phyloP scores from a whole-genome alignment of 495 filamentous ascomycete species.

The Penicillium ochrochloron region DNA sequence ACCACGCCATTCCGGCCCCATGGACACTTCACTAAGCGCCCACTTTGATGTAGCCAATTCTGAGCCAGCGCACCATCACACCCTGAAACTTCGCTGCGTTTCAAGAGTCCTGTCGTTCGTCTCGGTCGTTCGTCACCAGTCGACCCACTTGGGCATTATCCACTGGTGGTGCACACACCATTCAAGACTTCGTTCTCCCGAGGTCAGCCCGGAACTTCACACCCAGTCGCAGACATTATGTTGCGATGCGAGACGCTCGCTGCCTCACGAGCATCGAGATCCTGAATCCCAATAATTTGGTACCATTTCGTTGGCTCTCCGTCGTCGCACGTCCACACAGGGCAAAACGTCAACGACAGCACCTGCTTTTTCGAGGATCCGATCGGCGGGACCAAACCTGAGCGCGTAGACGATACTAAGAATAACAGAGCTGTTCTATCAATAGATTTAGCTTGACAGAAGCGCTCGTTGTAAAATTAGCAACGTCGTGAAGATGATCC shows the following conservation, averaged over 20 bases:
- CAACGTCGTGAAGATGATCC: background rate
- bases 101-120: slow-evolving; percentile 16
- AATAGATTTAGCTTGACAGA: slow-evolving; percentile 19
- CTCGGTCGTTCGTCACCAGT: background rate
- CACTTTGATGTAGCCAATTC: background rate
- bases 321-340: background rate
- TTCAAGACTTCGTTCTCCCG: background rate
- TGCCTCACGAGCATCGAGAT: background rate
- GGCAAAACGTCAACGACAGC: background rate
- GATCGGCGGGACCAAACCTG: background rate
- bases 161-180: background rate
- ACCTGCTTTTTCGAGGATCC: background rate
- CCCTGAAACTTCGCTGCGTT: slow-evolving; percentile 17
- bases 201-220: background rate
- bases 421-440: slow-evolving; percentile 13
- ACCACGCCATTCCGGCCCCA: background rate
- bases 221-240: background rate
- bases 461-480: slow-evolving; percentile 4
- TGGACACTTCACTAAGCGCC: background rate
- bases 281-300: background rate
- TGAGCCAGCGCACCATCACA: slow-evolving; percentile 13
- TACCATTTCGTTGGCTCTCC: background rate
- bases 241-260: slow-evolving; percentile 1
- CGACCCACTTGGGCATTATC: background rate
- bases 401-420: slow-evolving; percentile 10